Conservation (phyloP, 345 rosid species). For the Mangifera indica region DNA sequence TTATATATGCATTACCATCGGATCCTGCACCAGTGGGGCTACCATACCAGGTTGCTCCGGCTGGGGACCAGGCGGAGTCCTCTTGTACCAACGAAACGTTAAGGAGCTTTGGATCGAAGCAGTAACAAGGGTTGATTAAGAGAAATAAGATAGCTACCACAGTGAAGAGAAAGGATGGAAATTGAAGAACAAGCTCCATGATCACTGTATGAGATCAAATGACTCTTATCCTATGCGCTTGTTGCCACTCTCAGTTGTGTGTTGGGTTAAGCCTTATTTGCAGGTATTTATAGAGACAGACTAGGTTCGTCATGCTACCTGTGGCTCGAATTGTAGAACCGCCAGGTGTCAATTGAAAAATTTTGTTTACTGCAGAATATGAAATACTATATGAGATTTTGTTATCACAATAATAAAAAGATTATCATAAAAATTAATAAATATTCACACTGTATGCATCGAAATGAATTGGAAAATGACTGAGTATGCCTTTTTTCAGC, state of each 20-base stretch:
- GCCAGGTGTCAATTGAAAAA: no score
- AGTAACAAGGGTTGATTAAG: constrained; percentile 24
- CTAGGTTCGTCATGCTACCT: neutral
- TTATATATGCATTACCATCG: constrained; percentile 34
- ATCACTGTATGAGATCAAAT: neutral
- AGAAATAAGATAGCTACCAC: constrained; percentile 1
- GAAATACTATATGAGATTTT: neutral
- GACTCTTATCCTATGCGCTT: neutral
- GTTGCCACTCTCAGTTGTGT: neutral
- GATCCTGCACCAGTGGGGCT: constrained; percentile 48
- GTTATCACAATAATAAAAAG: no score
- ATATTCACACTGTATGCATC: no score
- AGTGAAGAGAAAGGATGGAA: neutral
- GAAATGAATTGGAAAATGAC: no score
- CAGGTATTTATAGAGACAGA: neutral
- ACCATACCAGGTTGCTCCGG: constrained; percentile 68
- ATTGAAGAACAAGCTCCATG: neutral
- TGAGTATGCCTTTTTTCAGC: no score
- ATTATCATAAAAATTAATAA: no score
- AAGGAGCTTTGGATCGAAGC: constrained; percentile 39
- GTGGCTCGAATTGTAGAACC: neutral
- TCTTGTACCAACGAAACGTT: constrained; percentile 19
- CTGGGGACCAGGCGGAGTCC: constrained; percentile 37
- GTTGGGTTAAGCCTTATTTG: neutral
- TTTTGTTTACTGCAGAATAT: neutral